A percentile compares a stretch with the other conserved stretches of the same genome.
phyloP scores from a whole-genome alignment of 257 asterid genomes.

The Capsicum pubescens region DNA sequence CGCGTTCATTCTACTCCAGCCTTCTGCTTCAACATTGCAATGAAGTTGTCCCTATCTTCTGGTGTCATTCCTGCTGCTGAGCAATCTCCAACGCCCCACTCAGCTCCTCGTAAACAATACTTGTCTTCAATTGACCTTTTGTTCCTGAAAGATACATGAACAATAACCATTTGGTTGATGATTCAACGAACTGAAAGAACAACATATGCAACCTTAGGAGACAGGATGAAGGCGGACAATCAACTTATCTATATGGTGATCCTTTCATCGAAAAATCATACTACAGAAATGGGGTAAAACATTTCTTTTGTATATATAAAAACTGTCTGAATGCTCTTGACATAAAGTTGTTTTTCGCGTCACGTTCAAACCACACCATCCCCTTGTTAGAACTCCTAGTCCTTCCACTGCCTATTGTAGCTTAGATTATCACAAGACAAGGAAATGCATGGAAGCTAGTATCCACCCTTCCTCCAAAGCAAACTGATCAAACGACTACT shows the following conservation, averaged over 20 bases:
- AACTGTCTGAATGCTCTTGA: too few species aligned
- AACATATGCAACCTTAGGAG: neutral
- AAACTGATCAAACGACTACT: neutral
- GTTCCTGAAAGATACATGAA: conserved; percentile 51
- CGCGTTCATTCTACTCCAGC: conserved; percentile 70
- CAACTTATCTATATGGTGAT: neutral
- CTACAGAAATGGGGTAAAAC: neutral
- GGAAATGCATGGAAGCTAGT: neutral
- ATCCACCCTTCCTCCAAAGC: neutral
- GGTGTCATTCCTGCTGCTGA: conserved; percentile 84
- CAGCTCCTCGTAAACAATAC: conserved; percentile 93
- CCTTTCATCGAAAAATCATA: neutral
- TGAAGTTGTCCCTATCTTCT: conserved; percentile 78
- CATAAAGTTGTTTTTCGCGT: too few species aligned
- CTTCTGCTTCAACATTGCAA: conserved; percentile 79
- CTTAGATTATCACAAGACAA: neutral
- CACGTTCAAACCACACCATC: too few species aligned
- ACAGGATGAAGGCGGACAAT: neutral
- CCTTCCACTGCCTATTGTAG: neutral
- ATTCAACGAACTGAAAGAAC: neutral
- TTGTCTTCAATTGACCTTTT: conserved; percentile 65
- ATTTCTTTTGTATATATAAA: too few species aligned
- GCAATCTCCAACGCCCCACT: conserved; percentile 99
- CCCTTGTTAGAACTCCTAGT: neutral
- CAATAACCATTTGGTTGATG: neutral